These are phyloP conservation scores for Thielaviopsis euricoi DNA, from an alignment of 2,329 filamentous ascomycete species.

Conservation along the genomic window DNA sequence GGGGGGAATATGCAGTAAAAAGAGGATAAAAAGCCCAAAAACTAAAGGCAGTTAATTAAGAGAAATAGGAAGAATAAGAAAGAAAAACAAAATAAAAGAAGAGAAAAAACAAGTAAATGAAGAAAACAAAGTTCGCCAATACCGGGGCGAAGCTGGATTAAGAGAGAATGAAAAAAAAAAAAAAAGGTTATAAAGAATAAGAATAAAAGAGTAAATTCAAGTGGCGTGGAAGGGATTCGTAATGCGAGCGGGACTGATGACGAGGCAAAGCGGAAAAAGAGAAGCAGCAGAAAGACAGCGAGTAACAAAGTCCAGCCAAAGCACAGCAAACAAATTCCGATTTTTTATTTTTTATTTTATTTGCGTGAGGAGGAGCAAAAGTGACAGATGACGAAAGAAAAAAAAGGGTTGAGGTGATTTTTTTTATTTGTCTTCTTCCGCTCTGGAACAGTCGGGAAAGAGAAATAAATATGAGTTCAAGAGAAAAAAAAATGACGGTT, in stretches of 20 bases:
- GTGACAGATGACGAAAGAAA: too few species aligned
- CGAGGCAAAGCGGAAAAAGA: background rate
- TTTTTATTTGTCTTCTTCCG: too few species aligned
- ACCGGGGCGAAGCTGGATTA: background rate
- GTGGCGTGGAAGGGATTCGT: slow-evolving; percentile 5
- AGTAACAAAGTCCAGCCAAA: too few species aligned
- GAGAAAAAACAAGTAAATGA: background rate
- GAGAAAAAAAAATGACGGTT: background rate
- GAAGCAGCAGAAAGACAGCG: too few species aligned
- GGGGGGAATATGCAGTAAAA: background rate
- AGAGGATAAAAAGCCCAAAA: background rate
- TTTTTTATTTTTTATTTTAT: too few species aligned
- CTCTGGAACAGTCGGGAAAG: background rate
- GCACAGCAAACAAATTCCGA: too few species aligned
- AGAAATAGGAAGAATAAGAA: slow-evolving; percentile 3
- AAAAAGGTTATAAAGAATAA: background rate
- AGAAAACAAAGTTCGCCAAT: background rate
- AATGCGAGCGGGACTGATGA: slow-evolving; percentile 3
- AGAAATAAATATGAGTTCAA: background rate
- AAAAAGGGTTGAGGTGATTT: too few species aligned
- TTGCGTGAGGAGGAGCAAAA: too few species aligned
- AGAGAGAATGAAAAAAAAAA: background rate
- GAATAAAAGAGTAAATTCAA: background rate
- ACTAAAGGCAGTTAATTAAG: slow-evolving; percentile 1
- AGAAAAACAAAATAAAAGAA: slow-evolving; percentile 1